Evolutionary conservation across 192 early-diverging fungal genomes (phyloP).

Genomic region (Diversispora eburnea): DNA sequence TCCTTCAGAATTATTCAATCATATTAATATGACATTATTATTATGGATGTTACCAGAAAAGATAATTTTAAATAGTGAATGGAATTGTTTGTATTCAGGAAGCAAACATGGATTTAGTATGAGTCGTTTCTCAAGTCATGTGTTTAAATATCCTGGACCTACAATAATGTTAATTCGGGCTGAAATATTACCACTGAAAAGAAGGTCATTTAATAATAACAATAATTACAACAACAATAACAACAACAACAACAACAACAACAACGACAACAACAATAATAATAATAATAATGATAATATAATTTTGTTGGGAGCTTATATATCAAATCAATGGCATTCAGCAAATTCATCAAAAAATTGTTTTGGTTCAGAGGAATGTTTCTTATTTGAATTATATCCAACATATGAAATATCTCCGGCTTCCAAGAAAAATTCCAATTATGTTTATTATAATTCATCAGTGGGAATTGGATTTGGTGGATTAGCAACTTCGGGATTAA

Average conservation of each 20-base stretch:
- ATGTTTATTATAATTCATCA: slow-evolving; percentile 34
- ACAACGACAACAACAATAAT: slow-evolving; percentile 27
- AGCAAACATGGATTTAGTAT: slow-evolving; percentile 53
- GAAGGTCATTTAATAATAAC: slow-evolving; percentile 22
- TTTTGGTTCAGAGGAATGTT: slow-evolving; percentile 47
- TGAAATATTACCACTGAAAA: neutral
- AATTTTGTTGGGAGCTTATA: slow-evolving; percentile 46
- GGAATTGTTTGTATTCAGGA: slow-evolving; percentile 46
- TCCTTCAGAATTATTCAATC: slow-evolving; percentile 39
- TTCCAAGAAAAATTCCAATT: slow-evolving; percentile 25
- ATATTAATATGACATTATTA: slow-evolving; percentile 36
- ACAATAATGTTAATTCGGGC: slow-evolving; percentile 46
- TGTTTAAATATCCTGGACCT: slow-evolving; percentile 57
- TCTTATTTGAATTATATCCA: slow-evolving; percentile 49
- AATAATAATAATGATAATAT: slow-evolving; percentile 35
- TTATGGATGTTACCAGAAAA: slow-evolving; percentile 45
- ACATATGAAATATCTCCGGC: slow-evolving; percentile 45
- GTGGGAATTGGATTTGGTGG: slow-evolving; percentile 39
- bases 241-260: neutral
- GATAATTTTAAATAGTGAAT: slow-evolving; percentile 26
- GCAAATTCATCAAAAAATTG: slow-evolving; percentile 32
- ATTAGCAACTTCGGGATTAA: neutral
- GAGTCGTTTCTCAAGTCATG: slow-evolving; percentile 43
- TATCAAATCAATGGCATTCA: slow-evolving; percentile 52
- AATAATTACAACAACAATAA: neutral